phyloP scores from a whole-genome alignment of 2,329 filamentous ascomycete genomes.

The Cladosporium sp. region DNA sequence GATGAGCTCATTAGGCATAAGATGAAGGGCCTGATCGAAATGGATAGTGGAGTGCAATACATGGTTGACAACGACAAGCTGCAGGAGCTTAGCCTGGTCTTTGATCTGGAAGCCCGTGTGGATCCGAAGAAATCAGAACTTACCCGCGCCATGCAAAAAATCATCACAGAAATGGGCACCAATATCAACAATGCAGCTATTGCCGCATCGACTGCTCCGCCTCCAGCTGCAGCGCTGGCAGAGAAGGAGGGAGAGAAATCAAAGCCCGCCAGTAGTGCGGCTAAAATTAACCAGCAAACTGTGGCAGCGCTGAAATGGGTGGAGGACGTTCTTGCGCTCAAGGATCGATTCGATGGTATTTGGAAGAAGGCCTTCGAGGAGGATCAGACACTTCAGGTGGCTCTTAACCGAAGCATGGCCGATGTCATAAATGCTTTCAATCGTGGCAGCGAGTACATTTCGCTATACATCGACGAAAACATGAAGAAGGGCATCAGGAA shows the following conservation, averaged over 20 bases:
- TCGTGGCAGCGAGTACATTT: slow-evolving; percentile 85
- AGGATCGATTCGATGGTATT: slow-evolving; percentile 82
- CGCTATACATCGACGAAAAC: slow-evolving; percentile 93
- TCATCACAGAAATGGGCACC: slow-evolving; percentile 71
- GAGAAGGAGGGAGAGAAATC: slow-evolving; percentile 43
- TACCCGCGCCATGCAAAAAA: slow-evolving; percentile 62
- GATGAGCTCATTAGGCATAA: slow-evolving; percentile 70
- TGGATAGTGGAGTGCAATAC: slow-evolving; percentile 78
- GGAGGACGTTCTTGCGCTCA: slow-evolving; percentile 76
- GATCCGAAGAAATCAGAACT: slow-evolving; percentile 67
- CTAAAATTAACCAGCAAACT: slow-evolving; percentile 66
- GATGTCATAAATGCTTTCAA: slow-evolving; percentile 87
- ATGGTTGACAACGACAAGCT: slow-evolving; percentile 89
- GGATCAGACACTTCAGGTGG: slow-evolving; percentile 72
- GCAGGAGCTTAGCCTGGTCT: slow-evolving; percentile 73
- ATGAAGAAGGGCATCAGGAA: slow-evolving; percentile 90
- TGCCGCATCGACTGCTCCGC: slow-evolving; percentile 41
- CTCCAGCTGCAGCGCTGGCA: slow-evolving; percentile 43
- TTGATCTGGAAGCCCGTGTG: slow-evolving; percentile 69
- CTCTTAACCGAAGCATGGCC: slow-evolving; percentile 78
- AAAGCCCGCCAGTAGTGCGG: slow-evolving; percentile 40
- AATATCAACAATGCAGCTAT: slow-evolving; percentile 69
- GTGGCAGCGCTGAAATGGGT: slow-evolving; percentile 90
- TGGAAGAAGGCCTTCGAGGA: slow-evolving; percentile 65
- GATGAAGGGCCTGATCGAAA: slow-evolving; percentile 71